Evolutionary conservation across 1,284 basidiomycete species (phyloP), one percentile per base, ranked within the genome.

Genomic region (Singerocomus rubriflavus): DNA sequence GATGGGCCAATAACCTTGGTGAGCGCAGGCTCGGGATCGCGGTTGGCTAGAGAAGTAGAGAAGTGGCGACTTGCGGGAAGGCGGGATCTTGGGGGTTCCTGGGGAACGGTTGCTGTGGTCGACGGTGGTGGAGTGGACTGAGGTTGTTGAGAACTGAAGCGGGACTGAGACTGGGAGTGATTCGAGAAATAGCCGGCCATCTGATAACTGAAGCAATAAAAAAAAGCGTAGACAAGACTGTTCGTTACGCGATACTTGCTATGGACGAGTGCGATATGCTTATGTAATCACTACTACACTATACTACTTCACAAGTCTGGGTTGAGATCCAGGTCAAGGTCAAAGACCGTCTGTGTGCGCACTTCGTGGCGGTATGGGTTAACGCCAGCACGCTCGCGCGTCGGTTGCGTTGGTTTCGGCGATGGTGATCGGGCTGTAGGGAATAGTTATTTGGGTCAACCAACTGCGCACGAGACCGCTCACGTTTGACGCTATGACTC

Each of bases 251-350:
- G 6, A 26, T 5, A 13, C 26, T 39, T 36, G 53, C 55, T 53
- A 56, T 51, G 42, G 53, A 44, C 38, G 57, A 57, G 43, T 25
- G 48, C 34, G 16, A 11, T 32, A 26, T 44, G 25, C 44, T 65
- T 67, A 64, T 47, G 61, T 67, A 65, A 65, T 63, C 60, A 61
- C 10, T 21, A 21, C 21, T 21, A 21, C 21, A 21, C 21, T 21
- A 29, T 12, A 8, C 42, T 47, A 25, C 7, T 35, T 73, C 56
- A 87, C 50, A 90, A 62, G 67, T 90, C 88, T 0, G 86, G 88
- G 61, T 90, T 89, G 51, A 90, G 75, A 65, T 90, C 88, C 54
- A 90, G 69, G 66, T 89, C 88, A 49, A 90, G 69, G 62, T 90
- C 87, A 63, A 88, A 85, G 57, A 82, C 71, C 46, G 78, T 74